A percentile compares a stretch with the other conserved stretches of the same genome.
Conservation (phyloP, 2,329 filamentous ascomycete species). For the Lasiodiplodia sp. region DNA sequence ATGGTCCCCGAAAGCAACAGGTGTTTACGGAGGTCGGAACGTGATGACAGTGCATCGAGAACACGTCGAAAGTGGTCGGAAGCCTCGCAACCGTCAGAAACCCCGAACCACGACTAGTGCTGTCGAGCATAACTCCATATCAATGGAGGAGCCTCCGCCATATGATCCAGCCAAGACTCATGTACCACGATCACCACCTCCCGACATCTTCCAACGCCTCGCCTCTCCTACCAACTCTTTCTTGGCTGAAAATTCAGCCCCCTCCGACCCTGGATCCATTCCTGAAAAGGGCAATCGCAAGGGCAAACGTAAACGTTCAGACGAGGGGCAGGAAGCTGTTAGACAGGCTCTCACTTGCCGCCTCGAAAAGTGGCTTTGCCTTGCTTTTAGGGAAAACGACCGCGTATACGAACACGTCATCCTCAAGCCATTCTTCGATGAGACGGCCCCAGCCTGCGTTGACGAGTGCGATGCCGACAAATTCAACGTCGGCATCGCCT, state of each 20-base stretch:
- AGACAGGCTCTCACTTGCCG: background rate
- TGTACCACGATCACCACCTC: background rate
- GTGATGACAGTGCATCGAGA: constrained; percentile 2
- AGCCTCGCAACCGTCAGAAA: background rate
- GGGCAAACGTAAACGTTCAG: constrained; percentile 10
- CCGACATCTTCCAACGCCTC: background rate
- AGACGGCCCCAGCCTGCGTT: constrained; percentile 2
- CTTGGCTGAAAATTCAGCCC: background rate
- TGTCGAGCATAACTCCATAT: background rate
- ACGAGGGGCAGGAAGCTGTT: background rate
- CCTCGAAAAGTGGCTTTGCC: constrained; percentile 1
- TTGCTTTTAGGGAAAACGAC: constrained; percentile 9
- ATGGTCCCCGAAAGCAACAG: background rate
- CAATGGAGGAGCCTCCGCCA: background rate
- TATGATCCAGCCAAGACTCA: background rate
- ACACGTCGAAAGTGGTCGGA: background rate
- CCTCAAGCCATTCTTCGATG: constrained; percentile 12
- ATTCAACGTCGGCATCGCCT: constrained; percentile 10
- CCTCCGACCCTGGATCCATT: background rate
- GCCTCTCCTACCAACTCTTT: background rate
- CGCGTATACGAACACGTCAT: constrained; percentile 8
- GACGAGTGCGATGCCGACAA: background rate
- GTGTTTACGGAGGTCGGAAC: constrained; percentile 5
- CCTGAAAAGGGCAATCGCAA: background rate
- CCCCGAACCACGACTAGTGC: background rate